Conservation (phyloP, 2,329 filamentous ascomycete genomes). For the Pezicula carpinea region DNA sequence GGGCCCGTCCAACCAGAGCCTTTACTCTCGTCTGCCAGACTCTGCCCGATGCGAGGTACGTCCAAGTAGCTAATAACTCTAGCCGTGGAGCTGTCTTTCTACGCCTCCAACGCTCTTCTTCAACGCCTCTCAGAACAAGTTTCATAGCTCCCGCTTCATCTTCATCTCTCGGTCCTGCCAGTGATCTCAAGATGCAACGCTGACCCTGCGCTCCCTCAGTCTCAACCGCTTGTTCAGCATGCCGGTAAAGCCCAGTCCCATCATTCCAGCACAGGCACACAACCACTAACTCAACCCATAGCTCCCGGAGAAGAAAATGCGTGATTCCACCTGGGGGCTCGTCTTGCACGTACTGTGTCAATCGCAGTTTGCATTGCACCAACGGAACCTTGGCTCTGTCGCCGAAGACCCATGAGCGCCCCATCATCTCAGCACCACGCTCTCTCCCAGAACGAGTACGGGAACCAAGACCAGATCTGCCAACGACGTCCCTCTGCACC, state of each 20-base stretch:
- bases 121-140: background rate
- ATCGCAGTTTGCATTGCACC: conserved; percentile 1
- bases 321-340: background rate
- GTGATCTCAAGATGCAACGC: too few relatives aligned
- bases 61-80: too few relatives aligned
- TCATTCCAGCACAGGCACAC: background rate
- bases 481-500: conserved; percentile 4
- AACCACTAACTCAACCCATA: background rate
- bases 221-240: conserved; percentile 4
- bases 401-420: background rate
- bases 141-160: background rate
- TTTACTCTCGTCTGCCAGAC: too few relatives aligned
- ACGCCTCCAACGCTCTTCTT: background rate
- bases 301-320: conserved; percentile 8
- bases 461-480: background rate
- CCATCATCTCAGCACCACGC: background rate
- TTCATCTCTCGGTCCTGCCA: background rate
- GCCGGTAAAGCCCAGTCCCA: background rate
- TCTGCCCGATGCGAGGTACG: too few relatives aligned
- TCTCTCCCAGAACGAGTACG: background rate
- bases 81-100: too few relatives aligned
- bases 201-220: background rate
- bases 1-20: too few relatives aligned
- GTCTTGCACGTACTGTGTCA: conserved; percentile 3
- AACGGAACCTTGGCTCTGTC: background rate